A percentile compares a stretch with the other conserved stretches of the same genome.
These are phyloP conservation scores for Pseudogymnoascus destructans DNA, from an alignment of 2,329 filamentous ascomycete species.

Conservation along the genomic window DNA sequence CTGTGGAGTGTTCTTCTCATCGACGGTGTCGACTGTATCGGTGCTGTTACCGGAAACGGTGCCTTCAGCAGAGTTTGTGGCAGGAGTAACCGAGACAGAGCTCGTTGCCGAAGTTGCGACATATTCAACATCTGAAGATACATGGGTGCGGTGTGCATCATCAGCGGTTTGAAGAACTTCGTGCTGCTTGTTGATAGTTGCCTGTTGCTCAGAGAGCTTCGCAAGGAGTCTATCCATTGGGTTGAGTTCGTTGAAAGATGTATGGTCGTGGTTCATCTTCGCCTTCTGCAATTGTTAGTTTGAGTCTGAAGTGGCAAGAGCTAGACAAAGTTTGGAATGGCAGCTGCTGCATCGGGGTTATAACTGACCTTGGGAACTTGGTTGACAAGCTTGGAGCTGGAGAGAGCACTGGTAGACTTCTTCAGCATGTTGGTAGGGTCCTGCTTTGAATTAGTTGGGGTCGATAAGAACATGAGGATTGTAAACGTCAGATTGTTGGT, in stretches of 20 bases:
- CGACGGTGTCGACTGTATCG: conserved; percentile 38
- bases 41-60: conserved; percentile 35
- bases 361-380: conserved; percentile 39
- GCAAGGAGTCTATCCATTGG: conserved; percentile 61
- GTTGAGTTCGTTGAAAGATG: conserved; percentile 30
- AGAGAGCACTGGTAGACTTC: conserved; percentile 32
- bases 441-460: conserved; percentile 14
- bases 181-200: conserved; percentile 44
- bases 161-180: conserved; percentile 34
- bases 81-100: conserved; percentile 50
- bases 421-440: conserved; percentile 18
- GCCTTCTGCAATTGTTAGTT: conserved; percentile 32
- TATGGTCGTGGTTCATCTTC: conserved; percentile 34
- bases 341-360: neutral
- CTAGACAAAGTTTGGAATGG: neutral
- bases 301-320: conserved; percentile 3
- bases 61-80: conserved; percentile 38
- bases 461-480: conserved; percentile 14
- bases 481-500: neutral
- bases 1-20: conserved; percentile 27
- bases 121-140: conserved; percentile 31
- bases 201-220: conserved; percentile 60
- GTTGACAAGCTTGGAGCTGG: conserved; percentile 42
- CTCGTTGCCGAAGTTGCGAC: conserved; percentile 36
- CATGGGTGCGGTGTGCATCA: conserved; percentile 18